Evolutionary conservation across 2,329 filamentous ascomycete species (phyloP).

Genomic region (Botrytis medusae): DNA sequence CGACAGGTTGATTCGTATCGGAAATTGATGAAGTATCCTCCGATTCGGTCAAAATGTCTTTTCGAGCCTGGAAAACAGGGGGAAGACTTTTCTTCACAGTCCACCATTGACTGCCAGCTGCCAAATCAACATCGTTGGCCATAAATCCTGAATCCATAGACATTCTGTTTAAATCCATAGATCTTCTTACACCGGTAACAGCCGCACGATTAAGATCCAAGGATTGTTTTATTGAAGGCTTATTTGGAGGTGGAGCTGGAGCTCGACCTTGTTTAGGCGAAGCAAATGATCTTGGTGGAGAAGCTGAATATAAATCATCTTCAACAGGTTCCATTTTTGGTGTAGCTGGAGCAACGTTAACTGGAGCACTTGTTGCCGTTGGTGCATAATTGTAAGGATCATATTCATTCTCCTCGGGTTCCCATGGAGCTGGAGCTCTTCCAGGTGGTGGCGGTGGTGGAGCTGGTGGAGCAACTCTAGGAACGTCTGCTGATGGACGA

Average conservation of each 20-base stretch:
- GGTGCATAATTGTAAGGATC: conserved; percentile 60
- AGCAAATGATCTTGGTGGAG: conserved; percentile 38
- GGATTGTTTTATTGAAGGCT: conserved; percentile 54
- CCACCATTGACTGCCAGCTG: conserved; percentile 80
- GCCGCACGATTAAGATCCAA: conserved; percentile 60
- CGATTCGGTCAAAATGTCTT: conserved; percentile 78
- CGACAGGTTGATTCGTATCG: conserved; percentile 65
- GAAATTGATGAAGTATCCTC: conserved; percentile 73
- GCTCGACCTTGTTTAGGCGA: conserved; percentile 42
- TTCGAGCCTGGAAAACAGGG: conserved; percentile 76
- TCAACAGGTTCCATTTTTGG: conserved; percentile 31
- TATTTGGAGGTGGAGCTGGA: conserved; percentile 47
- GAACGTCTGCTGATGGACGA: conserved; percentile 68
- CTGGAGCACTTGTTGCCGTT: conserved; percentile 30
- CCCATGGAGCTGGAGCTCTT: conserved; percentile 45
- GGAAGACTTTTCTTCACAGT: conserved; percentile 75
- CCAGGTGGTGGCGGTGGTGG: conserved; percentile 49
- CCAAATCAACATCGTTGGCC: conserved; percentile 82
- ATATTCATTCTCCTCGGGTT: conserved; percentile 70
- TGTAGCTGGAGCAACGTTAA: conserved; percentile 24
- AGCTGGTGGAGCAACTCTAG: conserved; percentile 63
- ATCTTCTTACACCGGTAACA: conserved; percentile 46
- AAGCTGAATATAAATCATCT: conserved; percentile 41
- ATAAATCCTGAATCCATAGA: conserved; percentile 80
- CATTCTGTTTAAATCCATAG: conserved; percentile 71